Evolutionary conservation across 768 basidiomycete genomes (phyloP).

Genomic region (Amylocystis lapponica): DNA sequence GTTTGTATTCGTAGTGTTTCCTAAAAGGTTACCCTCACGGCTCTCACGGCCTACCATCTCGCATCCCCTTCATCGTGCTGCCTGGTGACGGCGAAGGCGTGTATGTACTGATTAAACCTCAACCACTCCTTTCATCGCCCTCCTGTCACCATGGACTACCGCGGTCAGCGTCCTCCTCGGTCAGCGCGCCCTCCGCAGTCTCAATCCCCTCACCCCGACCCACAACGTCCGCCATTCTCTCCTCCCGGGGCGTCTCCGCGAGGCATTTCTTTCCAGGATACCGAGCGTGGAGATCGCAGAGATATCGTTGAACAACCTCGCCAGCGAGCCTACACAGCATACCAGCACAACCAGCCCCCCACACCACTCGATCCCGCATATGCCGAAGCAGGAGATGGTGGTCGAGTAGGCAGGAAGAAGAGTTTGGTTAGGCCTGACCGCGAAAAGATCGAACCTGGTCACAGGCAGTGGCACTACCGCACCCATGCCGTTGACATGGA

Average conservation of each 20-base stretch:
- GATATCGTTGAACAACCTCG: constrained; percentile 51
- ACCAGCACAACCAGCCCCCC: constrained; percentile 41
- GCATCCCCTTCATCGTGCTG: not conserved
- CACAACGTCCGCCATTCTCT: constrained; percentile 9
- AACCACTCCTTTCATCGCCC: constrained; percentile 9
- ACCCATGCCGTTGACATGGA: constrained; percentile 77
- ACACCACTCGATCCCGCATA: constrained; percentile 23
- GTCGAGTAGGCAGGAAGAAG: constrained; percentile 75
- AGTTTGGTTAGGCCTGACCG: constrained; percentile 88
- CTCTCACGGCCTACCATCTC: not conserved
- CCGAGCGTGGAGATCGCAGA: constrained; percentile 65
- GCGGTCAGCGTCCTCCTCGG: constrained; percentile 32
- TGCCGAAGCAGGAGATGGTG: constrained; percentile 40
- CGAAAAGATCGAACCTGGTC: constrained; percentile 92
- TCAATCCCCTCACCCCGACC: constrained; percentile 18
- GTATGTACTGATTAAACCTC: constrained; percentile 19
- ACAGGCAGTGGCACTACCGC: constrained; percentile 93
- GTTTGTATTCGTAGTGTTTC: not conserved
- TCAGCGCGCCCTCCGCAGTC: constrained; percentile 27
- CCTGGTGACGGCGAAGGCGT: constrained; percentile 7
- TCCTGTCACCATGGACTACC: constrained; percentile 24
- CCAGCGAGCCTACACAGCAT: constrained; percentile 39
- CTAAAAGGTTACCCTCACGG: no score
- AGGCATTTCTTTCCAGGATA: constrained; percentile 64
- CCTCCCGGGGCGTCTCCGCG: constrained; percentile 13